phyloP scores from a whole-genome alignment of 345 rosid genomes.

The Triadica sebifera region DNA sequence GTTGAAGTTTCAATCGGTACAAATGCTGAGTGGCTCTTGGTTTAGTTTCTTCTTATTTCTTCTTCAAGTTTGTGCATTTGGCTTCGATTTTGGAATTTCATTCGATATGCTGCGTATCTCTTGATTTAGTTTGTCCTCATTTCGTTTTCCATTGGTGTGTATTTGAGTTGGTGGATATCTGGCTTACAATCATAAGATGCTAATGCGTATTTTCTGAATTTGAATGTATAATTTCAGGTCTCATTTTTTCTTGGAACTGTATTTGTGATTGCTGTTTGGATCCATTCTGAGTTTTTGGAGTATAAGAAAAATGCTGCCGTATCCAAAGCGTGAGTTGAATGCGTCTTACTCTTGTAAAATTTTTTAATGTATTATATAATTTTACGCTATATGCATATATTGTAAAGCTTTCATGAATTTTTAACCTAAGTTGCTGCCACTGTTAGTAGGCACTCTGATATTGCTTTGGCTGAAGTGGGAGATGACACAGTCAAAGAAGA shows the following conservation, averaged over 20 bases:
- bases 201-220: not conserved
- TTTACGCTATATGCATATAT: not conserved
- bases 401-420: not conserved
- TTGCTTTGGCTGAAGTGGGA: conserved; percentile 65
- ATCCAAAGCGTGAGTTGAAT: conserved; percentile 60
- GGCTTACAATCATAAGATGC: too few relatives aligned
- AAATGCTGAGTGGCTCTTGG: too few relatives aligned
- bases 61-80: too few relatives aligned
- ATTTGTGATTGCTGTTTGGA: conserved; percentile 67
- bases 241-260: conserved; percentile 71
- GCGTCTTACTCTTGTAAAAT: not conserved
- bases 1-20: too few relatives aligned
- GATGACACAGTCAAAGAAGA: conserved; percentile 60
- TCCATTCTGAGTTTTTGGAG: conserved; percentile 79
- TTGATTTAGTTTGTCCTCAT: not conserved
- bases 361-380: not conserved
- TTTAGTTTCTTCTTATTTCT: too few relatives aligned
- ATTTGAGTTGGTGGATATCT: not conserved
- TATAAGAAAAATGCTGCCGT: conserved; percentile 44
- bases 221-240: conserved; percentile 40
- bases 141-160: conserved; percentile 18
- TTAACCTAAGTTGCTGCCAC: conserved; percentile 6
- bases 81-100: too few relatives aligned
- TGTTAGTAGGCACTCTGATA: conserved; percentile 76
- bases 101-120: too few relatives aligned